phyloP scores from a whole-genome alignment of 176 grass and related monocot genomes.

The Carex myosuroides region DNA sequence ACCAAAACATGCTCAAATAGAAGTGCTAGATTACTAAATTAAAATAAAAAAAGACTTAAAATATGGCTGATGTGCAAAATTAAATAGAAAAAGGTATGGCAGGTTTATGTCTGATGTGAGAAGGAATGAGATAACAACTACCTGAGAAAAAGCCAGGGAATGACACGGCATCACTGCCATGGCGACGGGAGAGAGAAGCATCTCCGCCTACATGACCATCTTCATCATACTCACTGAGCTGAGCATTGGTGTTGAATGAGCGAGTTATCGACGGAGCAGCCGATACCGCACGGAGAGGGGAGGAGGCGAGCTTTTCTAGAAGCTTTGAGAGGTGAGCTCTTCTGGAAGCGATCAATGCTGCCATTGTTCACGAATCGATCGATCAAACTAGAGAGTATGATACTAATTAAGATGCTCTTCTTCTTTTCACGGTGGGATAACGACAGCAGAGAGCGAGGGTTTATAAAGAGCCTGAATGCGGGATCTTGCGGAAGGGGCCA shows the following conservation, averaged over 20 bases:
- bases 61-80: too few species aligned
- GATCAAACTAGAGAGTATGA: neutral
- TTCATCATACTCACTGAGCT: constrained; percentile 28
- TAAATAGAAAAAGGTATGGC: too few species aligned
- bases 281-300: neutral
- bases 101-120: neutral
- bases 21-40: neutral
- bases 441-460: neutral
- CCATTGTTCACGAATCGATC: constrained; percentile 29
- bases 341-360: constrained; percentile 31
- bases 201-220: neutral
- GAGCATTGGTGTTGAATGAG: constrained; percentile 39
- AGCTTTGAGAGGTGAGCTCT: constrained; percentile 34
- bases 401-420: neutral
- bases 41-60: too few species aligned
- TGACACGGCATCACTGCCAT: neutral
- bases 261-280: constrained; percentile 19
- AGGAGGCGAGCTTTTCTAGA: constrained; percentile 37
- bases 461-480: neutral
- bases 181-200: neutral
- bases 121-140: constrained; percentile 17
- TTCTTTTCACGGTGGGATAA: neutral
- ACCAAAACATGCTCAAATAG: neutral
- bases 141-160: constrained; percentile 11
- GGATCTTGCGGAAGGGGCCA: constrained; percentile 41